phyloP scores from a whole-genome alignment of 1,284 basidiomycete genomes.

The Moesziomyces parantarcticus region DNA sequence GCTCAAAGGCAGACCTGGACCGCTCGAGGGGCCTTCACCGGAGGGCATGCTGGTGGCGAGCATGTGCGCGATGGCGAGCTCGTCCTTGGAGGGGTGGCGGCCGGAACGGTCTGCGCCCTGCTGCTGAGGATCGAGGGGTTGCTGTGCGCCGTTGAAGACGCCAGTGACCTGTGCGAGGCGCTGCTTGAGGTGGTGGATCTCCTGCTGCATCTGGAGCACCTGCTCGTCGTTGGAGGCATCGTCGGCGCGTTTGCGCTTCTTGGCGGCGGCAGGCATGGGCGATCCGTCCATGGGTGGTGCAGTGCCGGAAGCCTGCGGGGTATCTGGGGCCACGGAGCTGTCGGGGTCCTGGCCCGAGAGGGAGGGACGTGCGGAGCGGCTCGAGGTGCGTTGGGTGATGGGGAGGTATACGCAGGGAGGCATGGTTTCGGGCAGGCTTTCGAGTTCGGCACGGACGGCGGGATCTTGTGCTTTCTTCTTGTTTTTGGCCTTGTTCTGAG shows the following conservation, averaged over 20 bases:
- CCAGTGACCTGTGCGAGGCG: slow-evolving; percentile 46
- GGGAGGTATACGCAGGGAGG: slow-evolving; percentile 51
- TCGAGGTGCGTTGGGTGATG: slow-evolving; percentile 40
- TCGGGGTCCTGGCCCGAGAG: slow-evolving; percentile 25
- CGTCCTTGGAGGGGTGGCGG: slow-evolving; percentile 51
- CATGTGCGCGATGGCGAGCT: slow-evolving; percentile 59
- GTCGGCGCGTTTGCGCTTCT: slow-evolving; percentile 48
- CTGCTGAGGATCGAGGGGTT: slow-evolving; percentile 16
- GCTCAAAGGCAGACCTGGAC: slow-evolving; percentile 15
- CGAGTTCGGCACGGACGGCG: slow-evolving; percentile 40
- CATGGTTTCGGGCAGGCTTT: slow-evolving; percentile 47
- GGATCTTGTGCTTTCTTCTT: slow-evolving; percentile 46
- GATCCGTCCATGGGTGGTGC: slow-evolving; percentile 36
- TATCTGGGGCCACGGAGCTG: slow-evolving; percentile 22
- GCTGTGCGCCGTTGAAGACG: slow-evolving; percentile 31
- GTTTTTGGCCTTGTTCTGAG: slow-evolving; percentile 52
- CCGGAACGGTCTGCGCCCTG: slow-evolving; percentile 22
- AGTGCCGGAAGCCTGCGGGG: slow-evolving; percentile 12
- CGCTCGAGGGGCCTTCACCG: slow-evolving; percentile 45
- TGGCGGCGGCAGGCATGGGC: slow-evolving; percentile 32
- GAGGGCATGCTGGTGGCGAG: slow-evolving; percentile 59
- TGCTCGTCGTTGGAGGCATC: slow-evolving; percentile 40
- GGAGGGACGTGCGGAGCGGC: slow-evolving; percentile 33
- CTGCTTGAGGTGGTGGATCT: slow-evolving; percentile 45
- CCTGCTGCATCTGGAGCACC: slow-evolving; percentile 38